Conservation (phyloP, 2,329 filamentous ascomycete species). For the Aquanectria penicillioides region DNA sequence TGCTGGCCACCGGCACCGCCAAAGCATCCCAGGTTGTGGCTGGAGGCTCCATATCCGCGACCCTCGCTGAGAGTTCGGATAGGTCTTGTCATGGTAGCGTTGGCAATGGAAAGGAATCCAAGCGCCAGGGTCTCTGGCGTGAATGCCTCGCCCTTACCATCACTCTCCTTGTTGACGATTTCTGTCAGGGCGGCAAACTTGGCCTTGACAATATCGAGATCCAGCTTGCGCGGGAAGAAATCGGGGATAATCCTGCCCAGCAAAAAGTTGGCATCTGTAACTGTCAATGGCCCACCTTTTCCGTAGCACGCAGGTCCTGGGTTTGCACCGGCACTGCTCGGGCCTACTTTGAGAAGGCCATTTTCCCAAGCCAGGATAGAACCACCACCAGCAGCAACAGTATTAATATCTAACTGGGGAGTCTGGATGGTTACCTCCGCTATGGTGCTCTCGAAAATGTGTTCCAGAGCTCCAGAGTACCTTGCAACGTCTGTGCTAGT, state of each 20-base stretch:
- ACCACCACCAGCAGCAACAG: constrained; percentile 66
- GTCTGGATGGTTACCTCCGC: constrained; percentile 77
- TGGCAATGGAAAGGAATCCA: constrained; percentile 79
- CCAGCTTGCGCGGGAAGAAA: constrained; percentile 67
- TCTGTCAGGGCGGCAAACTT: constrained; percentile 55
- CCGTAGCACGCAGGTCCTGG: constrained; percentile 78
- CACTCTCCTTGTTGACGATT: constrained; percentile 36
- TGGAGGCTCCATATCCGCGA: constrained; percentile 38
- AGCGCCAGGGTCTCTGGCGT: constrained; percentile 58
- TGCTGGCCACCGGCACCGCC: constrained; percentile 56
- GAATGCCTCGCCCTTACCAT: constrained; percentile 24
- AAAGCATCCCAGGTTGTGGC: constrained; percentile 41
- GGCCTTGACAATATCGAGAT: constrained; percentile 49
- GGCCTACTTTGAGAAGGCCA: constrained; percentile 76
- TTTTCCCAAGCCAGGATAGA: constrained; percentile 72
- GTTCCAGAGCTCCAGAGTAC: constrained; percentile 75
- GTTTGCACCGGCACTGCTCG: constrained; percentile 76
- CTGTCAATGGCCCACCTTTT: constrained; percentile 75
- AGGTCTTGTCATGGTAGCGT: constrained; percentile 78
- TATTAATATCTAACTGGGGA: constrained; percentile 80
- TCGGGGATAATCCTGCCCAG: constrained; percentile 68
- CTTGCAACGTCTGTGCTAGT: constrained; percentile 78
- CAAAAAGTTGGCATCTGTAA: constrained; percentile 78
- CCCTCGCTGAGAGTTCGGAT: constrained; percentile 57
- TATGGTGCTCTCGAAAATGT: constrained; percentile 78